These are phyloP conservation scores for Coccomyxa sp. DNA, from an alignment of 139 green algal genomes.

Conservation along the genomic window DNA sequence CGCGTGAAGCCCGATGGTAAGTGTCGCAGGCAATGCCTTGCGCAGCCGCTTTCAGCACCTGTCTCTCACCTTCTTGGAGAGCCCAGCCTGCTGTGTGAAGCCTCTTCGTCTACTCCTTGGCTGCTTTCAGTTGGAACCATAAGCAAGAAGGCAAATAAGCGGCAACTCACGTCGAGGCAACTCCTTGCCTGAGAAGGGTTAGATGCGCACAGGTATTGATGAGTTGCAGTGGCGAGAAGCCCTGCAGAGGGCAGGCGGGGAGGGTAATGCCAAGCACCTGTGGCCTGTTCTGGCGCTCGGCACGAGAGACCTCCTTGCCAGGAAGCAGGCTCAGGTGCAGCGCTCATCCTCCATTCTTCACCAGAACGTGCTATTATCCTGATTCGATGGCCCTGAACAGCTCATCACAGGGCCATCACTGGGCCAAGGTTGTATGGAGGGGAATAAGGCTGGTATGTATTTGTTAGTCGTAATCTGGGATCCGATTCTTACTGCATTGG, in stretches of 20 bases:
- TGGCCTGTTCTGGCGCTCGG: constrained; percentile 68
- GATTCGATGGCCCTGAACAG: not conserved
- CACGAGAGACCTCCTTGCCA: constrained; percentile 59
- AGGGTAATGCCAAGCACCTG: constrained; percentile 54
- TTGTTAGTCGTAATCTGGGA: not conserved
- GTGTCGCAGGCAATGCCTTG: no score
- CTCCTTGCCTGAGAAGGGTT: no score
- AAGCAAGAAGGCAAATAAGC: no score
- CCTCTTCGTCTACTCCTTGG: no score
- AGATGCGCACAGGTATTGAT: no score
- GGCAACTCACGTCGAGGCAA: no score
- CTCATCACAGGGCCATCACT: not conserved
- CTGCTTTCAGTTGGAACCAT: no score
- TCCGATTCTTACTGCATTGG: not conserved
- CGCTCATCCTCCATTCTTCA: not conserved
- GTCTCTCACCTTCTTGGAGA: no score
- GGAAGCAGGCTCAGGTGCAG: constrained; percentile 36
- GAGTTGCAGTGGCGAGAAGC: constrained; percentile 73
- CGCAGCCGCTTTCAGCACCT: no score
- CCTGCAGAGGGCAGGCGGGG: constrained; percentile 34
- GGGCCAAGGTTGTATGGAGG: not conserved
- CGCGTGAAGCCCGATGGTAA: constrained; percentile 46
- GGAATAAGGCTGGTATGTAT: not conserved
- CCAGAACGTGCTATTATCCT: no score
- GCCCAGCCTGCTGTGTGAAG: no score